These are phyloP conservation scores for Aureobasidium lini DNA, from an alignment of 2,329 filamentous ascomycete species.

Conservation along the genomic window DNA sequence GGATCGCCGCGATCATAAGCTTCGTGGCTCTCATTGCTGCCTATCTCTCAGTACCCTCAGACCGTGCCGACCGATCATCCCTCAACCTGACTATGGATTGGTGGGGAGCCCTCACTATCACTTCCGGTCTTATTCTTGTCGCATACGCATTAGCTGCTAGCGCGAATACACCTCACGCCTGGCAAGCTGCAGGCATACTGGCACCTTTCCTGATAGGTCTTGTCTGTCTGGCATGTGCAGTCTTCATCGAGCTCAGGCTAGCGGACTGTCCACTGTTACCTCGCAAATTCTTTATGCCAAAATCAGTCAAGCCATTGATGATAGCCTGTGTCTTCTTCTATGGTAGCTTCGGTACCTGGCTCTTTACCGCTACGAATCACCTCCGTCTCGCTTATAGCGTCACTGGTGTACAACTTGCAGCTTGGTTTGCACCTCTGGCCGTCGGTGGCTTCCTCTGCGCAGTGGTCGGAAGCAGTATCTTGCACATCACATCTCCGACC, in stretches of 20 bases:
- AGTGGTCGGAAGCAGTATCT: constrained; percentile 23
- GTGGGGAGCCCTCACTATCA: constrained; percentile 28
- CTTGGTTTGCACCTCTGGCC: constrained; percentile 30
- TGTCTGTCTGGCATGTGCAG: constrained; percentile 21
- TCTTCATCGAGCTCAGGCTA: constrained; percentile 29
- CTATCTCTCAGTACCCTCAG: constrained; percentile 27
- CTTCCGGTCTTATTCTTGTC: constrained; percentile 27
- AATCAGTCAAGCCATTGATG: constrained; percentile 26
- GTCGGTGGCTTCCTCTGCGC: constrained; percentile 28
- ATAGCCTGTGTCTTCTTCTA: constrained; percentile 30
- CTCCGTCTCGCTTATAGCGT: constrained; percentile 13
- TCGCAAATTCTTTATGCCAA: constrained; percentile 28
- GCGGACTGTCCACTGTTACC: constrained; percentile 29
- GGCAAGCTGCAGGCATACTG: constrained; percentile 23
- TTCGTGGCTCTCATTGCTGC: constrained; percentile 24
- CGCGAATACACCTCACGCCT: constrained; percentile 22
- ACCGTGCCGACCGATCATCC: constrained; percentile 24
- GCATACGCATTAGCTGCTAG: constrained; percentile 29
- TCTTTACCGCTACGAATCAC: constrained; percentile 28
- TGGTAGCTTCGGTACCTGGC: constrained; percentile 23
- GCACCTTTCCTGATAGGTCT: constrained; percentile 25
- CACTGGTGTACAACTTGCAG: constrained; percentile 24
- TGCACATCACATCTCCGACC: constrained; percentile 26
- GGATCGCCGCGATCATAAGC: constrained; percentile 24
- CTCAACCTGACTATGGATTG: constrained; percentile 31